Conservation (phyloP, 306 rosid species). For the Dryas octopetala region DNA sequence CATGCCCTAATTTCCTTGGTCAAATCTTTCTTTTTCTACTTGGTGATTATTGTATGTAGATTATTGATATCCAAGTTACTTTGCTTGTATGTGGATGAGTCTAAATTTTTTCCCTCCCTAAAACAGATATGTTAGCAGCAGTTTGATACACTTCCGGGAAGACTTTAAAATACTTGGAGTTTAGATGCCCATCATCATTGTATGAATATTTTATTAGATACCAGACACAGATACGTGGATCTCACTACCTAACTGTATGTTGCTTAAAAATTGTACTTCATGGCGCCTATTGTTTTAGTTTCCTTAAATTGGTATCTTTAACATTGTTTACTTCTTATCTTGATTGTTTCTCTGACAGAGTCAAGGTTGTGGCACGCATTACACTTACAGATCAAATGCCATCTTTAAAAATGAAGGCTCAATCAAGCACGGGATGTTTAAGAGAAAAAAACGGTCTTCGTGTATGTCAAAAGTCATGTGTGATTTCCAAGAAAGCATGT, state of each 20-base stretch:
- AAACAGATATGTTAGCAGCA: background rate
- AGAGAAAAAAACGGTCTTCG: conserved; percentile 74
- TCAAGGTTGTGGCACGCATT: conserved; percentile 43
- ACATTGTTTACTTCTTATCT: conserved; percentile 1
- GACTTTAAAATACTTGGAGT: conserved; percentile 1
- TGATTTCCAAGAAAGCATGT: conserved; percentile 71
- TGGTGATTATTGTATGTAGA: background rate
- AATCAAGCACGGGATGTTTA: conserved; percentile 67
- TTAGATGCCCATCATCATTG: background rate
- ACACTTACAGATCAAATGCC: conserved; percentile 84
- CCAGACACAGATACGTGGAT: background rate
- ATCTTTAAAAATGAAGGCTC: conserved; percentile 90
- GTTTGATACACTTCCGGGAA: background rate
- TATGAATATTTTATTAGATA: conserved; percentile 6
- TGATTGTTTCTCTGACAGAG: conserved; percentile 31
- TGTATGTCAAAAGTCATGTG: conserved; percentile 64
- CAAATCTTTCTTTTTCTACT: background rate
- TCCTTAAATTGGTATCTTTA: conserved; percentile 5
- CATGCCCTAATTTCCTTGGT: background rate
- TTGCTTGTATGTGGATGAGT: background rate
- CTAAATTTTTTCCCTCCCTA: background rate
- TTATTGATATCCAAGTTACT: background rate
- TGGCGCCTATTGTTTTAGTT: conserved; percentile 13
- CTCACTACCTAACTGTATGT: conserved; percentile 14
- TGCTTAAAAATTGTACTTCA: background rate